These are phyloP conservation scores for Boletus sp. DNA, from an alignment of 1,284 basidiomycete species.

Conservation along the genomic window DNA sequence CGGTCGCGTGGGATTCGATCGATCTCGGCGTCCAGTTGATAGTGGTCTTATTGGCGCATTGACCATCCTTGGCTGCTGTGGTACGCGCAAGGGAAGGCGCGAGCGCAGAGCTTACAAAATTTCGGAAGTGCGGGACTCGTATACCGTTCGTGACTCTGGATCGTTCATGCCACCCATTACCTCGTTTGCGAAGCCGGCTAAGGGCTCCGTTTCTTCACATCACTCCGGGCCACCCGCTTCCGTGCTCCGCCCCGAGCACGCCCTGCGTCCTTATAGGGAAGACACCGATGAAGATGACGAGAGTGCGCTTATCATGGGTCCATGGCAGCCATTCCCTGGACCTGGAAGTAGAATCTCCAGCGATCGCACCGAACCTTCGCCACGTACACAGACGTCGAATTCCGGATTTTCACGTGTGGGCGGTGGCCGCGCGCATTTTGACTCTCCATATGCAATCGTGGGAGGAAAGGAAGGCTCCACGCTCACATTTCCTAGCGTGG, in stretches of 20 bases:
- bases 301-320: slow-evolving; percentile 79
- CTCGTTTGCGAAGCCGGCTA: slow-evolving; percentile 29
- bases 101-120: slow-evolving; percentile 32
- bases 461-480: slow-evolving; percentile 48
- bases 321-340: slow-evolving; percentile 74
- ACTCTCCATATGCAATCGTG: slow-evolving; percentile 75
- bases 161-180: slow-evolving; percentile 49
- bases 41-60: slow-evolving; percentile 86
- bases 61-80: slow-evolving; percentile 74
- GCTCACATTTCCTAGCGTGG: slow-evolving; percentile 67
- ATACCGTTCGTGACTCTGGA: slow-evolving; percentile 39
- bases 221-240: slow-evolving; percentile 69
- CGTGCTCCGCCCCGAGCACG: slow-evolving; percentile 77
- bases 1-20: slow-evolving; percentile 84
- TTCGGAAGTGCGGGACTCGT: slow-evolving; percentile 37
- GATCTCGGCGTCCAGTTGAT: slow-evolving; percentile 78
- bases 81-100: slow-evolving; percentile 49
- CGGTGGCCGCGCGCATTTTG: slow-evolving; percentile 77
- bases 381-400: slow-evolving; percentile 41
- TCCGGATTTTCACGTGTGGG: slow-evolving; percentile 80
- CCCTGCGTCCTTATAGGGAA: slow-evolving; percentile 73
- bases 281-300: slow-evolving; percentile 80
- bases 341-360: slow-evolving; percentile 52
- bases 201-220: slow-evolving; percentile 35
- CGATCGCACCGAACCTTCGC: slow-evolving; percentile 35